Base-by-base conservation (phyloP, 2,329 filamentous ascomycete species). In the Ustilaginoidea virens region DNA sequence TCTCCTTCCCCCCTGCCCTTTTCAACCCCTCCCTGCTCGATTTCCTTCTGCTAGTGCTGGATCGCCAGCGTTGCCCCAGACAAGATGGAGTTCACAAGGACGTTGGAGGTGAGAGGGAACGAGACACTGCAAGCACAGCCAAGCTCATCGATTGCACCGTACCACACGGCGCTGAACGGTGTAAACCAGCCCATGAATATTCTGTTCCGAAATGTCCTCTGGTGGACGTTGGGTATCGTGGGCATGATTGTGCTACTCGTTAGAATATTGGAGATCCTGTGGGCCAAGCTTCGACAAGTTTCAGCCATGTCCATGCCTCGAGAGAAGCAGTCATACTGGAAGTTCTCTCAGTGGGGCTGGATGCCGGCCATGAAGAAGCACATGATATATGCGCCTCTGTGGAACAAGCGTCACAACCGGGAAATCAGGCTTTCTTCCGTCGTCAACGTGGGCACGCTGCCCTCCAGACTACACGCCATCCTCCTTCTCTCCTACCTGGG, bases 391-490 rank as follows among this genome's bases (percentile, higher is more conserved):
- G 72, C 74, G 2, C 74, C 74, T 3, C 51, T 80, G 15, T 66
- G 65, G 52, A 66, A 55, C 10, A 77, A 76, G 45, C 66, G 74
- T 26, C 74, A 79, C 51, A 78, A 77, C 54, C 61, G 70, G 42
- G 74, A 79, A 48, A 63, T 79, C 41, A 61, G 62, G 42, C 52
- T 78, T 29, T 75, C 69, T 29, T 58, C 61, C 7, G 71, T 69
- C 33, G 41, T 72, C 36, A 72, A 70, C 45, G 54, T 68, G 30
- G 64, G 74, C 36, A 77, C 73, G 1, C 53, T 80, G 11, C 74
- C 74, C 0, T 76, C 74, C 2, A 63, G 75, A 31, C 58, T 79
- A 24, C 73, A 80, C 44, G 56, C 55, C 28, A 46, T 74, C 29
- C 51, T 79, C 12, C 58, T 80, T 25, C 40, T 56, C 22, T 42